These are phyloP conservation scores for Venturiaceae sp. DNA, from an alignment of 2,329 filamentous ascomycete species.

Conservation along the genomic window DNA sequence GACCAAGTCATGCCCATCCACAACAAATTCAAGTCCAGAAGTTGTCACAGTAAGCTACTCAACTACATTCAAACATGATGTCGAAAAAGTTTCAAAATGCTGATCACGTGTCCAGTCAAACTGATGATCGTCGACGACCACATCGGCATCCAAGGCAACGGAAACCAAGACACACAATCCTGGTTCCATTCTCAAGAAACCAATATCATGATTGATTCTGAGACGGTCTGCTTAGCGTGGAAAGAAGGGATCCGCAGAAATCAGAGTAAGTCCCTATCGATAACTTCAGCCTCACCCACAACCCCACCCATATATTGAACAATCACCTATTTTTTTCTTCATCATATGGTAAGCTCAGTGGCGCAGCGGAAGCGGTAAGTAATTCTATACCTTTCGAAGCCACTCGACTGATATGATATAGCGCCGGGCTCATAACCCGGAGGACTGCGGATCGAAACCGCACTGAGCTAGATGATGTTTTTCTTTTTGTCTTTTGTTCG, in stretches of 20 bases:
- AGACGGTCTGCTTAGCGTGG: conserved; percentile 52
- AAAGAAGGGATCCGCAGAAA: conserved; percentile 51
- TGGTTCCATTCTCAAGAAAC: conserved; percentile 74
- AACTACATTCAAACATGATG: not conserved
- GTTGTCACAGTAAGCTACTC: conserved; percentile 51
- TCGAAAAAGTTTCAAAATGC: not conserved
- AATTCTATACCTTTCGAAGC: too few species aligned
- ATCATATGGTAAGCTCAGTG: not conserved
- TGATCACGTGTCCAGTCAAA: conserved; percentile 40
- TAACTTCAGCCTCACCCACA: not conserved
- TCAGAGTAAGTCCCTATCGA: conserved; percentile 35
- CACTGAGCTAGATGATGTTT: not conserved
- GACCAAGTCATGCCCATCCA: conserved; percentile 61
- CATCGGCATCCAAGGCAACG: conserved; percentile 63
- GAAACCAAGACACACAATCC: conserved; percentile 72
- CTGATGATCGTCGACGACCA: conserved; percentile 62
- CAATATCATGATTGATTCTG: conserved; percentile 64
- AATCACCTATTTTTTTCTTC: not conserved
- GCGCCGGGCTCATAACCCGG: conserved; percentile 5
- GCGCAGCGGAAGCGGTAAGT: conserved; percentile 4
- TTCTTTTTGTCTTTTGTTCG: not conserved
- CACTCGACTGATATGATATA: too few species aligned
- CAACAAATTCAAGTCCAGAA: conserved; percentile 54
- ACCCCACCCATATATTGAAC: not conserved
- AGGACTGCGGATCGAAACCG: conserved; percentile 1